Evolutionary conservation across 306 rosid species (phyloP), one percentile per base, ranked within the genome.

Genomic region (Trifolium dubium): DNA sequence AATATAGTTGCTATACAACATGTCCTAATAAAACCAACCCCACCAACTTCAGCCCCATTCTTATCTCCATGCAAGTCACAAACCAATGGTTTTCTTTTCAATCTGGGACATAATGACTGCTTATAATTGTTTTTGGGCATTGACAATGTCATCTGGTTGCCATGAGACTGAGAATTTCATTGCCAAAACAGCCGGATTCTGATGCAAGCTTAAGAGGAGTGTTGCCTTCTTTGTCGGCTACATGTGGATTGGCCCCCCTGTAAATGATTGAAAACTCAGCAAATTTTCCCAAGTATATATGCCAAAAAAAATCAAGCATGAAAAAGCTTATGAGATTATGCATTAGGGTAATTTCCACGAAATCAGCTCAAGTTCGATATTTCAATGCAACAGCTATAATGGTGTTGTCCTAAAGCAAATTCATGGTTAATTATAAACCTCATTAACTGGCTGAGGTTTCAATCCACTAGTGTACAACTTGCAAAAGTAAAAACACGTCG

Each of bases 191-290:
- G 70, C 67, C 58, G 11, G 93, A 69, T 77, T 77, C 82, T 30
- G 83, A 79, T 44, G 84, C 86, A 63, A 91, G 84, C 77, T 79
- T 83, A 46, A 74, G 60, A 51, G 93, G 88, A 30, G 88, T 83
- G 75, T 80, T 85, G 63, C 88, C 93, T 61, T 84, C 92, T 71
- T 55, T 76, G 44, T 88, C 92, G n/a, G 62, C 59, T 5, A 82
- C 69, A 51, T 66, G 75, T 53, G 82, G 75, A 82, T 85, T 75
- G 47, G 89, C 92, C 75, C 97, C 92, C 79, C 97, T 91, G 92
- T 69, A 79, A 54, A 76, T 60, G 47, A 61, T 32, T 19, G 70
- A 30, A 60, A 77, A 19, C 64, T 41, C 17, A 1, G 37, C 37
- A 30, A 50, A 62, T 5, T 49, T 75, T 64, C 40, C 46, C 4